Conservation (phyloP, 2,329 filamentous ascomycete genomes). For the Diplodia scrobiculata region DNA sequence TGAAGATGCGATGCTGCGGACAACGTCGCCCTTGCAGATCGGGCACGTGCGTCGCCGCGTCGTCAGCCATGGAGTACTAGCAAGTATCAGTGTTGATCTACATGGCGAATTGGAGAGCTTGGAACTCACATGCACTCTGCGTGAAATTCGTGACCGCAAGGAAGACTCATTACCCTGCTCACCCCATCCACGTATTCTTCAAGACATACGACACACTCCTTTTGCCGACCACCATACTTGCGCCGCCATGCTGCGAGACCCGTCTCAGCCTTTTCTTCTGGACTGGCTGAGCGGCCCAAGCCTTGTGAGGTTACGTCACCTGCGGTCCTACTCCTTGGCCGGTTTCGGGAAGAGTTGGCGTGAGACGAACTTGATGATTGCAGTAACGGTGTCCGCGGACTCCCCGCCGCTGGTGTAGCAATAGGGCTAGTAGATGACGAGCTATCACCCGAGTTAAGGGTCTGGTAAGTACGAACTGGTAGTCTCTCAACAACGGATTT, state of each 20-base stretch:
- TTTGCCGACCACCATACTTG: conserved; percentile 65
- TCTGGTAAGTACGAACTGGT: conserved; percentile 94
- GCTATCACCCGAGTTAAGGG: conserved; percentile 66
- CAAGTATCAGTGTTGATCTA: neutral
- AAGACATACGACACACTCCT: conserved; percentile 93
- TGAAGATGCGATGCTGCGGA: conserved; percentile 48
- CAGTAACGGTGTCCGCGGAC: conserved; percentile 78
- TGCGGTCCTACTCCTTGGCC: conserved; percentile 67
- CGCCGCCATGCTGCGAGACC: conserved; percentile 57
- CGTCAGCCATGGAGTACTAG: conserved; percentile 94
- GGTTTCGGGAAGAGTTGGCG: conserved; percentile 48
- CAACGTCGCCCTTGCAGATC: conserved; percentile 97
- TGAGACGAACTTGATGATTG: conserved; percentile 47
- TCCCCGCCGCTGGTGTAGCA: conserved; percentile 66
- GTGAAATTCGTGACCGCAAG: conserved; percentile 97
- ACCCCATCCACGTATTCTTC: conserved; percentile 96
- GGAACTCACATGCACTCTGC: conserved; percentile 92
- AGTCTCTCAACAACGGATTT: conserved; percentile 93
- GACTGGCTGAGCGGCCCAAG: conserved; percentile 37
- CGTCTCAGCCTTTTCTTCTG: conserved; percentile 56
- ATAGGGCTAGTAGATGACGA: conserved; percentile 59
- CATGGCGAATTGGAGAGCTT: conserved; percentile 12
- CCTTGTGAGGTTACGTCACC: conserved; percentile 56
- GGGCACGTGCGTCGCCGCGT: conserved; percentile 95
- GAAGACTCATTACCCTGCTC: conserved; percentile 92